Conservation (phyloP, 2,329 filamentous ascomycete species). For the Sporothrix sp. region DNA sequence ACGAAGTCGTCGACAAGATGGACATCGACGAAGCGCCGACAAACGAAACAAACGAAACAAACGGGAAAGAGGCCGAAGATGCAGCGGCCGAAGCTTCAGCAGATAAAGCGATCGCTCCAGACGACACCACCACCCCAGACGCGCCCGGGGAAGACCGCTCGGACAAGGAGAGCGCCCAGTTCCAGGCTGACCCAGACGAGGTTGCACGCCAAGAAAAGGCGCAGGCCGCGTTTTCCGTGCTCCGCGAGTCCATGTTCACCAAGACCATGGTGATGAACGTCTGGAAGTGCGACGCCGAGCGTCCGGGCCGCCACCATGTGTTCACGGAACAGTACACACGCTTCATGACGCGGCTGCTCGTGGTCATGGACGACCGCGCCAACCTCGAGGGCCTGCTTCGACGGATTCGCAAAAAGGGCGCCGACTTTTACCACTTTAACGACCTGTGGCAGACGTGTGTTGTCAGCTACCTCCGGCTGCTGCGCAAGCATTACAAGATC, state of each 20-base stretch:
- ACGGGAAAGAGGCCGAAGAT: background rate
- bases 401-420: constrained; percentile 69
- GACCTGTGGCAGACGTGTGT: constrained; percentile 52
- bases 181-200: background rate
- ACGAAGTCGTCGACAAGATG: constrained; percentile 29
- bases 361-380: constrained; percentile 61
- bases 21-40: background rate
- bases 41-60: background rate
- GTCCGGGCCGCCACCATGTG: constrained; percentile 77
- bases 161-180: background rate
- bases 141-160: too few species aligned
- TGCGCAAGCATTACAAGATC: constrained; percentile 41
- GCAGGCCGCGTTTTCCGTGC: constrained; percentile 68
- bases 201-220: constrained; percentile 46
- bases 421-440: constrained; percentile 58
- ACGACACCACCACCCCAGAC: too few species aligned
- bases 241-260: constrained; percentile 66
- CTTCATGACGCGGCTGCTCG: constrained; percentile 68
- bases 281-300: constrained; percentile 85
- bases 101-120: constrained; percentile 15
- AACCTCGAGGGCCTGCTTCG: constrained; percentile 71
- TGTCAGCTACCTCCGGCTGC: constrained; percentile 41
- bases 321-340: constrained; percentile 81
- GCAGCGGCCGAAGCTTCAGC: background rate
- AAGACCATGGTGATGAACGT: constrained; percentile 93